Evolutionary conservation across 108 stramenopile species (phyloP).

Genomic region (Nannochloropsis salina): DNA sequence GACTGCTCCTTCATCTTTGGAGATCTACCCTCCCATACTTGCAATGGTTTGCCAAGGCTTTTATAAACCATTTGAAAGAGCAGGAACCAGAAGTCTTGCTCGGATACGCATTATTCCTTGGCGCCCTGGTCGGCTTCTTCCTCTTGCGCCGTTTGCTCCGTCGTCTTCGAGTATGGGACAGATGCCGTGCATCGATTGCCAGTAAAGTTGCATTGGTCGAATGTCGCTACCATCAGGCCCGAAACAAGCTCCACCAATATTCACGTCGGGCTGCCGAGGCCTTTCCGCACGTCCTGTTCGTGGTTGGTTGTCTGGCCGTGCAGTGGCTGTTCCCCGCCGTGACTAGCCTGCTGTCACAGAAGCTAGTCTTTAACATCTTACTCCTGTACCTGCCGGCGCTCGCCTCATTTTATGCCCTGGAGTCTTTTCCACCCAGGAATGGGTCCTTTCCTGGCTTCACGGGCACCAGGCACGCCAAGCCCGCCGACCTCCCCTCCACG

Average conservation of each 20-base stretch:
- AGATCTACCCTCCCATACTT: background rate
- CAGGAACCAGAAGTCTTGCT: slow-evolving; percentile 1
- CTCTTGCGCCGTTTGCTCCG: background rate
- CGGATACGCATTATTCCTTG: background rate
- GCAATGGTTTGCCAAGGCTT: background rate
- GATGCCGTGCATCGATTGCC: background rate
- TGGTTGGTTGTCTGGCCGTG: background rate
- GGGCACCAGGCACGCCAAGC: background rate
- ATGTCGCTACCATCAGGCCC: background rate
- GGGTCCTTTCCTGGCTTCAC: background rate
- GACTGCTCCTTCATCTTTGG: background rate
- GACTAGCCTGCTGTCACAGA: background rate
- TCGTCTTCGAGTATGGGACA: background rate
- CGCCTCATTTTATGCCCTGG: background rate
- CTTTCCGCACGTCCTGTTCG: slow-evolving; percentile 7
- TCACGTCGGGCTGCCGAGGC: background rate
- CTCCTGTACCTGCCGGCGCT: background rate
- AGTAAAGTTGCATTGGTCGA: background rate
- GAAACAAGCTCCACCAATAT: background rate
- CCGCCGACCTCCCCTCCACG: background rate
- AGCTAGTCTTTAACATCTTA: background rate
- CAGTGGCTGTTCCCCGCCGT: background rate
- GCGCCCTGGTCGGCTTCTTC: background rate
- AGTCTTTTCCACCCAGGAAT: background rate
- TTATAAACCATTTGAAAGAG: background rate